These are phyloP conservation scores for Cairneyella variabilis DNA, from an alignment of 495 filamentous ascomycete species.

Conservation along the genomic window DNA sequence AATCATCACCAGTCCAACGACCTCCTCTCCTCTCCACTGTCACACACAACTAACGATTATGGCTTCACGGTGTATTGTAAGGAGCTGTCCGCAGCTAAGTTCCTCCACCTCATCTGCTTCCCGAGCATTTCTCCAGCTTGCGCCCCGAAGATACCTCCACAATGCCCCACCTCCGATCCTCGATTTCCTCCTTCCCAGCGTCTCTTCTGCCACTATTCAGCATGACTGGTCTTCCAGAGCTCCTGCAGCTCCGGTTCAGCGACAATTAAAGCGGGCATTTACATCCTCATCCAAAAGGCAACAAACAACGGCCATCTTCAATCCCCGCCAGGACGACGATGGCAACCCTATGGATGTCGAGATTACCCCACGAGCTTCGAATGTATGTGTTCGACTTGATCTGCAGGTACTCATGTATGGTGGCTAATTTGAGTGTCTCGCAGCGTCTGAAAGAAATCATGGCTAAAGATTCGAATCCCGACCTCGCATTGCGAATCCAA, in stretches of 20 bases:
- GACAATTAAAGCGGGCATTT: slow-evolving; percentile 5
- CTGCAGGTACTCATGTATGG: neutral
- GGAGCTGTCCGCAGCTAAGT: slow-evolving; percentile 16
- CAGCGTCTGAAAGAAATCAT: slow-evolving; percentile 67
- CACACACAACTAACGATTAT: slow-evolving; percentile 12
- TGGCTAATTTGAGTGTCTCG: slow-evolving; percentile 6
- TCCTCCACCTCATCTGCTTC: slow-evolving; percentile 13
- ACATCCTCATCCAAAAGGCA: slow-evolving; percentile 5
- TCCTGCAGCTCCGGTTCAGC: neutral
- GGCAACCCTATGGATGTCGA: slow-evolving; percentile 77
- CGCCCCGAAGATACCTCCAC: slow-evolving; percentile 13
- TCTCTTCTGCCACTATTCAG: neutral
- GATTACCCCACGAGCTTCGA: slow-evolving; percentile 76
- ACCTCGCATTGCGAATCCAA: slow-evolving; percentile 80
- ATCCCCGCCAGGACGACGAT: slow-evolving; percentile 68
- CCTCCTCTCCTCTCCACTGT: too few relatives aligned
- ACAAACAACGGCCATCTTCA: slow-evolving; percentile 33
- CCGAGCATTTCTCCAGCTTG: slow-evolving; percentile 20
- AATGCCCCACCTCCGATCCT: slow-evolving; percentile 18
- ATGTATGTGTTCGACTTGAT: slow-evolving; percentile 58
- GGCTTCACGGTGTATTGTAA: slow-evolving; percentile 16
- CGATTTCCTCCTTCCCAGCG: slow-evolving; percentile 24
- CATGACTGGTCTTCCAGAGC: neutral
- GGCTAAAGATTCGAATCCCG: slow-evolving; percentile 70
- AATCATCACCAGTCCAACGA: too few relatives aligned